Evolutionary conservation across 2,329 filamentous ascomycete species (phyloP).

Genomic region (Clarireedia paspali): DNA sequence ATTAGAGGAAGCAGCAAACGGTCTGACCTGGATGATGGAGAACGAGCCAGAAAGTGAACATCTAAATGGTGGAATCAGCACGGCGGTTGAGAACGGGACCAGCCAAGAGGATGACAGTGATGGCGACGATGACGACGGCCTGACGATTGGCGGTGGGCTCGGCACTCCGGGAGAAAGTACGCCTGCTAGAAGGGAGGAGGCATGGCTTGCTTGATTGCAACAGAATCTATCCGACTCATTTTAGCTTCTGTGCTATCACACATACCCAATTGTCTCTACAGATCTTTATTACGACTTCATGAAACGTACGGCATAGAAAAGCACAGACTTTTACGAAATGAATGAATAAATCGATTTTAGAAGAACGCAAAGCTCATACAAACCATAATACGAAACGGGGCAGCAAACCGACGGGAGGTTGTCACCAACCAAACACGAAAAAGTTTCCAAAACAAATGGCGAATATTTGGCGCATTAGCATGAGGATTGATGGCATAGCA

Average conservation of each 20-base stretch:
- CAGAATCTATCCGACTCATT: neutral
- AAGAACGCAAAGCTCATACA: neutral
- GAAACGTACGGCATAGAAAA: neutral
- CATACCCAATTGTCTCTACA: neutral
- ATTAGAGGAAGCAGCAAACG: constrained; percentile 89
- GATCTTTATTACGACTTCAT: neutral
- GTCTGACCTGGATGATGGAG: constrained; percentile 81
- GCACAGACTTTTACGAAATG: neutral
- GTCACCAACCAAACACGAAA: too few species aligned
- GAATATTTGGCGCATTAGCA: too few species aligned
- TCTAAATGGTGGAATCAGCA: constrained; percentile 28
- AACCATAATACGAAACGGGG: neutral
- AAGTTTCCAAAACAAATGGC: too few species aligned
- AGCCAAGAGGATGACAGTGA: constrained; percentile 27
- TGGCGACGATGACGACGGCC: constrained; percentile 42
- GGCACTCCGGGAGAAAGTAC: constrained; percentile 19
- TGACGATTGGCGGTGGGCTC: constrained; percentile 23
- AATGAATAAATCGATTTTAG: neutral
- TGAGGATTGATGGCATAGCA: too few species aligned
- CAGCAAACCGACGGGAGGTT: neutral
- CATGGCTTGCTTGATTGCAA: constrained; percentile 25
- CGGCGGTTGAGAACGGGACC: constrained; percentile 21
- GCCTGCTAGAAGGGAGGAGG: constrained; percentile 26
- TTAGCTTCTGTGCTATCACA: too few species aligned
- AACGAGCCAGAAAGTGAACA: constrained; percentile 28